Conservation (phyloP, 176 grass and related monocot species). For the Calamus simplicifolius region DNA sequence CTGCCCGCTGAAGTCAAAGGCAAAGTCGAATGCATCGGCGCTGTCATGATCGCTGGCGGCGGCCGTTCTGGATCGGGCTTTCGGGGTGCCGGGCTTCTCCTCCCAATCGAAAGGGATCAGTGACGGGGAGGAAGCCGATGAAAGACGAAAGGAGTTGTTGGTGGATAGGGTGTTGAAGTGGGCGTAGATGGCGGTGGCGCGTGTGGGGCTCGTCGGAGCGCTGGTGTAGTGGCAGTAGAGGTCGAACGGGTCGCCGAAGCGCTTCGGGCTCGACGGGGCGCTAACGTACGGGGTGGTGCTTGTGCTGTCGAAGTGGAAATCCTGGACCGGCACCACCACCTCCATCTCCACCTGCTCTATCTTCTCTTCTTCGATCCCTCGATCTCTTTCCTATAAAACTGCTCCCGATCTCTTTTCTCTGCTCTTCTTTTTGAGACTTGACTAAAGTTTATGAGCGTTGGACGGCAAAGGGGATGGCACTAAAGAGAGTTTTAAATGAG, state of each 20-base stretch:
- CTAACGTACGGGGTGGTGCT: neutral
- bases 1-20: slow-evolving; percentile 67
- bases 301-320: slow-evolving; percentile 18
- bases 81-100: slow-evolving; percentile 9
- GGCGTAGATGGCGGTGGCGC: slow-evolving; percentile 7
- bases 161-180: slow-evolving; percentile 5
- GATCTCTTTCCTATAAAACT: too few relatives aligned
- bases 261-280: slow-evolving; percentile 21
- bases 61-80: neutral
- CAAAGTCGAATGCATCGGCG: slow-evolving; percentile 2
- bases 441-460: too few relatives aligned
- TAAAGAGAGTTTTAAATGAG: too few relatives aligned
- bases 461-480: too few relatives aligned
- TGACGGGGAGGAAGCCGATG: neutral
- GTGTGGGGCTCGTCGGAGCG: slow-evolving; percentile 11
- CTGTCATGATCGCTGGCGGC: slow-evolving; percentile 1
- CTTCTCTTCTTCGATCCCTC: too few relatives aligned
- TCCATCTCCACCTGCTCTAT: neutral
- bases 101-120: slow-evolving; percentile 18
- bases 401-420: too few relatives aligned
- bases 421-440: too few relatives aligned
- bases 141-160: neutral
- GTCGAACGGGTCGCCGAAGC: slow-evolving; percentile 8
- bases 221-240: slow-evolving; percentile 18
- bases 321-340: slow-evolving; percentile 1